Evolutionary conservation across 164 flowering plant species (phyloP).

Genomic region (Tinospora cordifolia): DNA sequence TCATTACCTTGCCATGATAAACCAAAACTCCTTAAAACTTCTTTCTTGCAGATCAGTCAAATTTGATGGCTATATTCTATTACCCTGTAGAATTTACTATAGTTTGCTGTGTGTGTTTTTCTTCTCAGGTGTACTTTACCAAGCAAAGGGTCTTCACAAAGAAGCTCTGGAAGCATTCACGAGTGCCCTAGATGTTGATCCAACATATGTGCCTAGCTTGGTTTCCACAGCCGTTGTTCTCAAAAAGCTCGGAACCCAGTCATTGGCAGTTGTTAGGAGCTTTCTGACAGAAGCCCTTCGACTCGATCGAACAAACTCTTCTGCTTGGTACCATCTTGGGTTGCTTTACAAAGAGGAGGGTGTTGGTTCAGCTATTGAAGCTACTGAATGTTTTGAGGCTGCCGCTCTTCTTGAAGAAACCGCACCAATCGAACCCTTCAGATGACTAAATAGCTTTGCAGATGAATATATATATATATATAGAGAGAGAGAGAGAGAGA

Average conservation of each 20-base stretch:
- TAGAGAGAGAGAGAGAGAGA: too few species aligned
- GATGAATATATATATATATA: background rate
- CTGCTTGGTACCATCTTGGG: constrained; percentile 88
- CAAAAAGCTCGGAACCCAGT: constrained; percentile 34
- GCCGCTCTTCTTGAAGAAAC: constrained; percentile 74
- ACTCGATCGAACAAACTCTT: constrained; percentile 56
- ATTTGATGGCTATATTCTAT: background rate
- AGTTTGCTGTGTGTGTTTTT: constrained; percentile 3
- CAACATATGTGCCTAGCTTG: constrained; percentile 69
- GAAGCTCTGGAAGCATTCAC: constrained; percentile 58
- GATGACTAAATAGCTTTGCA: constrained; percentile 27
- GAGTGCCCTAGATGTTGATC: constrained; percentile 70
- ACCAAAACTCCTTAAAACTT: too few species aligned
- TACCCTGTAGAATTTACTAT: too few species aligned
- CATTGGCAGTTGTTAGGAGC: constrained; percentile 50
- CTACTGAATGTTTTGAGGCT: constrained; percentile 77
- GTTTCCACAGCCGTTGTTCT: constrained; percentile 57
- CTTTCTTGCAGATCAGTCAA: too few species aligned
- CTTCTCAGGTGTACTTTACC: constrained; percentile 51
- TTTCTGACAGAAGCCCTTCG: constrained; percentile 66
- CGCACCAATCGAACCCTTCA: constrained; percentile 80
- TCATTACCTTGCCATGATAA: too few species aligned
- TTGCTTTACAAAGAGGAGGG: constrained; percentile 49
- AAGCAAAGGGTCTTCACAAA: constrained; percentile 55
- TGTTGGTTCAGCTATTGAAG: constrained; percentile 43